Evolutionary conservation across 768 basidiomycete genomes (phyloP).

Genomic region (Boletus coccyginus): DNA sequence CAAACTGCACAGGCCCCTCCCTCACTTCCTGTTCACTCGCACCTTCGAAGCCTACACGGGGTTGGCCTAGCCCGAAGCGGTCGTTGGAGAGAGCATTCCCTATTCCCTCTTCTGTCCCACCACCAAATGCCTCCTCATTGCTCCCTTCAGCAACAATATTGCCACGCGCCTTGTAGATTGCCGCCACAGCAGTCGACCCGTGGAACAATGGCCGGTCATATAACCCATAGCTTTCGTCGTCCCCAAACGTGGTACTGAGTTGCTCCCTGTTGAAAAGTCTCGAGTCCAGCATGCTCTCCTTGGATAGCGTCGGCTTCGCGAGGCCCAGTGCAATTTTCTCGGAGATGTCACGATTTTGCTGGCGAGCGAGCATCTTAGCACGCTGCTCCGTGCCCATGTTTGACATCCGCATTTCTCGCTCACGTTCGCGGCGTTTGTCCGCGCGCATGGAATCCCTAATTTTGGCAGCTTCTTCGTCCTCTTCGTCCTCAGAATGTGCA

Average conservation of each 20-base stretch:
- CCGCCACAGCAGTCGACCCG: constrained; percentile 94
- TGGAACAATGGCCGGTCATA: constrained; percentile 97
- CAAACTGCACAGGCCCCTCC: constrained; percentile 97
- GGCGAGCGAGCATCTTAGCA: constrained; percentile 91
- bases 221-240: constrained; percentile 90
- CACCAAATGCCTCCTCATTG: constrained; percentile 90
- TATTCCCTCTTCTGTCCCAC: constrained; percentile 95
- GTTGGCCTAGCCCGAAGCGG: constrained; percentile 86
- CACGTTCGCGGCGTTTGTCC: constrained; percentile 91
- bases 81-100: constrained; percentile 88
- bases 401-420: constrained; percentile 97
- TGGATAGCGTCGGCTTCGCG: constrained; percentile 93
- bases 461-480: constrained; percentile 80
- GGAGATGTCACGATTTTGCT: constrained; percentile 98
- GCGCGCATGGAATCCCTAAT: constrained; percentile 87
- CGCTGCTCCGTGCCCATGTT: constrained; percentile 98
- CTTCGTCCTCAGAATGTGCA: constrained; percentile 54
- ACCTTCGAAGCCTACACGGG: constrained; percentile 87
- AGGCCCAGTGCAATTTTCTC: constrained; percentile 98
- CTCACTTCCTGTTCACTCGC: constrained; percentile 79
- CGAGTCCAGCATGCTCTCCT: constrained; percentile 97
- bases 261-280: constrained; percentile 97
- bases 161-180: constrained; percentile 97
- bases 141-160: constrained; percentile 67
- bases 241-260: constrained; percentile 74